Percentiles rank a stretch among this genome's conserved stretches.
Evolutionary conservation across 2,329 filamentous ascomycete genomes (phyloP).

Genomic region (Fusarium denticulatum): DNA sequence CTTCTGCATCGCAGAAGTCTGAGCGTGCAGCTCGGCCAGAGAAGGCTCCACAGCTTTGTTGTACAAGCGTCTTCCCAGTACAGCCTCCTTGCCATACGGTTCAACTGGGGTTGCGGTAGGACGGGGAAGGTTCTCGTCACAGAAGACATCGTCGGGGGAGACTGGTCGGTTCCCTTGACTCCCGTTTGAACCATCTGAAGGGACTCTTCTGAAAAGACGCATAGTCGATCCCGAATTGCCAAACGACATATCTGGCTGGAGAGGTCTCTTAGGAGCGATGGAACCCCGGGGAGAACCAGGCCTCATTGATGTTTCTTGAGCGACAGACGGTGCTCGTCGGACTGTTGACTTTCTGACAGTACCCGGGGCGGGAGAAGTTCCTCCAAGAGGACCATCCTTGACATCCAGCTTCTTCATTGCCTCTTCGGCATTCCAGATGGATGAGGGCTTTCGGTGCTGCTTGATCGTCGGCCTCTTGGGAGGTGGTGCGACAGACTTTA

Average conservation of each 20-base stretch:
- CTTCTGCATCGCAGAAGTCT: slow-evolving; percentile 73
- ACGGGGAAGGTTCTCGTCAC: slow-evolving; percentile 73
- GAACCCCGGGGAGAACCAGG: slow-evolving; percentile 56
- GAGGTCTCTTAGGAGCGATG: slow-evolving; percentile 73
- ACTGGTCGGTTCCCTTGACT: slow-evolving; percentile 50
- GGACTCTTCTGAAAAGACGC: slow-evolving; percentile 87
- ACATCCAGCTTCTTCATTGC: slow-evolving; percentile 68
- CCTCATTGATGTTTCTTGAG: slow-evolving; percentile 47
- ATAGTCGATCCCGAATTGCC: slow-evolving; percentile 94
- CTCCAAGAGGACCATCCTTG: slow-evolving; percentile 68
- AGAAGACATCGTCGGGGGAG: slow-evolving; percentile 55
- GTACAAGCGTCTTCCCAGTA: slow-evolving; percentile 84
- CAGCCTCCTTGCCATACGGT: slow-evolving; percentile 79
- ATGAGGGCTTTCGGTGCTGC: slow-evolving; percentile 64
- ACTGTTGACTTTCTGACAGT: slow-evolving; percentile 71
- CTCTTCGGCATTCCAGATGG: slow-evolving; percentile 68
- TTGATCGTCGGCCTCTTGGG: slow-evolving; percentile 65
- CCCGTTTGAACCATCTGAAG: slow-evolving; percentile 70
- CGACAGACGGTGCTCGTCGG: slow-evolving; percentile 58
- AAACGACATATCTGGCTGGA: slow-evolving; percentile 91
- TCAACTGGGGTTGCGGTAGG: slow-evolving; percentile 58
- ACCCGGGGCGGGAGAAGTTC: slow-evolving; percentile 61
- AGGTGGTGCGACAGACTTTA: slow-evolving; percentile 72
- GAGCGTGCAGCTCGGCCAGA: slow-evolving; percentile 87
- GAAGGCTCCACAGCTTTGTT: slow-evolving; percentile 83